Conservation (phyloP, 331 rosid species). For the Acacia concinna region DNA sequence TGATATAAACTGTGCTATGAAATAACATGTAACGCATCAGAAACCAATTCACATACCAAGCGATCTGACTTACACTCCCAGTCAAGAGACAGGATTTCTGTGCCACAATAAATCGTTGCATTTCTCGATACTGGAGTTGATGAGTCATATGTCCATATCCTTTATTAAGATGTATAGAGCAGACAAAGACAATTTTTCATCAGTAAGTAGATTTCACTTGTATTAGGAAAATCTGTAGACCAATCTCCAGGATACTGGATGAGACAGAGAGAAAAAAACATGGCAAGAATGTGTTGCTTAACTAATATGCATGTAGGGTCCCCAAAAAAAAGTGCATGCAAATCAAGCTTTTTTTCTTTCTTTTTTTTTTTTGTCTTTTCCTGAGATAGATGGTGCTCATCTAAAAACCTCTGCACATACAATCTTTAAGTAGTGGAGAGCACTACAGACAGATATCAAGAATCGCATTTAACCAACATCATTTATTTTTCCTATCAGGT, state of each 20-base stretch:
- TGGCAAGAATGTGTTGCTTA: not conserved
- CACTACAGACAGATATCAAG: constrained; percentile 22
- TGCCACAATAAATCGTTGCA: constrained; percentile 95
- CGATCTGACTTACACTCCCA: constrained; percentile 98
- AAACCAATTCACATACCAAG: constrained; percentile 65
- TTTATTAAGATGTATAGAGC: constrained; percentile 32
- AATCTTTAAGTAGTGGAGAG: constrained; percentile 12
- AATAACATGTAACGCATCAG: constrained; percentile 15
- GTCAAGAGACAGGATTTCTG: constrained; percentile 86
- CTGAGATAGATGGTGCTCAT: not conserved
- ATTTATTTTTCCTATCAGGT: not conserved
- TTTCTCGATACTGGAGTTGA: constrained; percentile 87
- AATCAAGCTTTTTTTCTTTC: constrained; percentile 14
- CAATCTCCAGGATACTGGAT: not conserved
- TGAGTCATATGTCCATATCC: constrained; percentile 95
- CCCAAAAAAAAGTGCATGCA: not conserved
- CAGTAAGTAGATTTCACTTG: constrained; percentile 15
- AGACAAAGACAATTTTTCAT: constrained; percentile 31
- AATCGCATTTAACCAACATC: not conserved
- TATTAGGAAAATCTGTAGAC: constrained; percentile 18
- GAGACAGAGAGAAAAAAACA: constrained; percentile 9
- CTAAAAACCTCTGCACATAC: not conserved
- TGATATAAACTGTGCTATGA: not conserved
- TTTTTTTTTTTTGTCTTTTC: constrained; percentile 12
- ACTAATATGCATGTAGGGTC: not conserved